A percentile compares a stretch with the other conserved stretches of the same genome.
phyloP scores from a whole-genome alignment of 2,329 filamentous ascomycete species.

The Shiraia sp. region DNA sequence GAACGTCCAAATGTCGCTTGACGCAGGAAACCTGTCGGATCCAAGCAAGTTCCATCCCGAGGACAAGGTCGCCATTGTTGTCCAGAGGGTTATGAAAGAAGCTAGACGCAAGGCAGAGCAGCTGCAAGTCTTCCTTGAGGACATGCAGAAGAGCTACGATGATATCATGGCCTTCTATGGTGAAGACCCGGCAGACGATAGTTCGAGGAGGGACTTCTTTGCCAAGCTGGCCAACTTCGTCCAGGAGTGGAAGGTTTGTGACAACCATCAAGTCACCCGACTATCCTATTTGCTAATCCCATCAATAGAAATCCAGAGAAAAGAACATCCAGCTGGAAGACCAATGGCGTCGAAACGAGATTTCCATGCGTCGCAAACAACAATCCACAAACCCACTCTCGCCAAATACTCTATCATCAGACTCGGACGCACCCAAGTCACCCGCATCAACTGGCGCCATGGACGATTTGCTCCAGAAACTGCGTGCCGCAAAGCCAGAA shows the following conservation, averaged over 20 bases:
- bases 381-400: slow-evolving; percentile 58
- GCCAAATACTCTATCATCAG: slow-evolving; percentile 51
- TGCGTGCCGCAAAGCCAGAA: slow-evolving; percentile 90
- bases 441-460: slow-evolving; percentile 84
- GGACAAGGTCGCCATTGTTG: slow-evolving; percentile 88
- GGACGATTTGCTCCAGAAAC: slow-evolving; percentile 92
- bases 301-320: slow-evolving; percentile 75
- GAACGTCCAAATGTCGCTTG: slow-evolving; percentile 89
- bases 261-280: neutral
- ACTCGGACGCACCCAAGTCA: slow-evolving; percentile 53
- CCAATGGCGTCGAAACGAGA: slow-evolving; percentile 80
- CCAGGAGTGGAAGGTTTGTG: slow-evolving; percentile 79
- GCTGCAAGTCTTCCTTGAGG: slow-evolving; percentile 88
- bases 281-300: slow-evolving; percentile 6
- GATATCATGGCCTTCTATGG: slow-evolving; percentile 97
- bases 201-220: slow-evolving; percentile 93
- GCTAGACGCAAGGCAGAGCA: slow-evolving; percentile 94
- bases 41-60: slow-evolving; percentile 98
- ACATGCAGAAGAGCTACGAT: slow-evolving; percentile 88
- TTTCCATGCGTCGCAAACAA: slow-evolving; percentile 84
- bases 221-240: slow-evolving; percentile 89
- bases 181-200: slow-evolving; percentile 89
- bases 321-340: slow-evolving; percentile 90
- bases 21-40: slow-evolving; percentile 92
- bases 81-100: slow-evolving; percentile 95